Evolutionary conservation across 108 stramenopile genomes (phyloP), one percentile per base, ranked within the genome.

Genomic region (Discostella stelligeroides): DNA sequence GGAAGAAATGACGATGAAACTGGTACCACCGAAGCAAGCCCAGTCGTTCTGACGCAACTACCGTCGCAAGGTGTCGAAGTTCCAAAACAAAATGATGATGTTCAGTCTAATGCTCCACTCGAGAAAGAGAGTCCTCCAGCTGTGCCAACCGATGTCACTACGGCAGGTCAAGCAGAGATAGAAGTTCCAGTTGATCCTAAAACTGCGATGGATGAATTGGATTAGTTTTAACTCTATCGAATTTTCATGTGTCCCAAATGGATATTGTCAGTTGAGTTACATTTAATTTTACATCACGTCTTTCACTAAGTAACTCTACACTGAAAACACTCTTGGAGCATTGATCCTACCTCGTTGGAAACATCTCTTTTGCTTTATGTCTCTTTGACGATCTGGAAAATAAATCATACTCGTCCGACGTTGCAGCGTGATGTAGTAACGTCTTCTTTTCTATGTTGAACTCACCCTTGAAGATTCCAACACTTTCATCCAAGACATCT

Each of bases 341-440:
- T 34, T 6, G 34, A 34, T 34, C 34, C 34, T 34, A 34, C 34
- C 34, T 34, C 34, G 48, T 68, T 41, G 40, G 66, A 27, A 42
- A 38, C 50, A 53, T 67, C 11, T 53, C 54, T 11, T 43, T 55
- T 15, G 66, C 54, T 11, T 43, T 55, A 39, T 68, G 68, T 29
- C 68, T 46, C 48, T 77, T 77, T 1, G 63, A 59, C 14, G 75
- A 72, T 43, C 70, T 71, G 11, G 70, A 65, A 66, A 95, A 92
- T 77, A 95, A 75, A 79, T 89, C 89, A 73, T 95, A 92, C 46
- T 87, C 83, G 64, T 95, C 94, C 0, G 92, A 90, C 30, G 94
- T 89, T 39, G 90, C 83, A 24, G 94, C 94, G 69, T 92, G 91
- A 72, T 91, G 84, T 58, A 95, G 60, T 41, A 95, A 68, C 5